phyloP scores from a whole-genome alignment of 345 rosid genomes.

The Hibiscus trionum region DNA sequence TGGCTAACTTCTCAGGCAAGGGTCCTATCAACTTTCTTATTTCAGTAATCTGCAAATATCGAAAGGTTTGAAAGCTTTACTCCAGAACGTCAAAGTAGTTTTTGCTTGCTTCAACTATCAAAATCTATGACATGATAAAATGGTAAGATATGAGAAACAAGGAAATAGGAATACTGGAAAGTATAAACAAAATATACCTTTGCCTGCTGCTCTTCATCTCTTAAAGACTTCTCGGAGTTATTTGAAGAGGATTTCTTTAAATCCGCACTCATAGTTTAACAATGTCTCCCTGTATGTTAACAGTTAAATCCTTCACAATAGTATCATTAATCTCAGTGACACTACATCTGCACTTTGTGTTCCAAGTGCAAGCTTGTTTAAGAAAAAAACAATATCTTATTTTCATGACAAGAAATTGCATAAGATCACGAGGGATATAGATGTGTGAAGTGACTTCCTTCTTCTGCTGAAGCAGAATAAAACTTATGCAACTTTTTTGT shows the following conservation, averaged over 20 bases:
- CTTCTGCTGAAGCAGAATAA: neutral
- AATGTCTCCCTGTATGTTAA: slow-evolving; percentile 17
- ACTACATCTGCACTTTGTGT: neutral
- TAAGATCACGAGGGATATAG: neutral
- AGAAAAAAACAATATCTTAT: neutral
- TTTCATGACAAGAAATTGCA: neutral
- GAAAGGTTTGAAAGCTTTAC: slow-evolving; percentile 4
- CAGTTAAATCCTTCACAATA: slow-evolving; percentile 7
- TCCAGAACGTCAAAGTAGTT: neutral
- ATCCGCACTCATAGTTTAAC: slow-evolving; percentile 41
- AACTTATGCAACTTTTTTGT: no score
- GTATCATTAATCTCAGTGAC: slow-evolving; percentile 5
- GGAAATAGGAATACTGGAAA: neutral
- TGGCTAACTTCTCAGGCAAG: slow-evolving; percentile 48
- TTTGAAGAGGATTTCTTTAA: slow-evolving; percentile 41
- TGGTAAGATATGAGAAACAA: neutral
- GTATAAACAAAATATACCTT: slow-evolving; percentile 39
- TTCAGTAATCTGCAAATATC: slow-evolving; percentile 53
- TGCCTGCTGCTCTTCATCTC: slow-evolving; percentile 53
- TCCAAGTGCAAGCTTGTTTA: neutral
- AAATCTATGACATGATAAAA: neutral
- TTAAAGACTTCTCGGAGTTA: slow-evolving; percentile 48
- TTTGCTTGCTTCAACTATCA: slow-evolving; percentile 6
- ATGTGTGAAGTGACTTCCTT: neutral
- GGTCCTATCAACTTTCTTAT: slow-evolving; percentile 52